Base-by-base conservation (phyloP, 2,329 filamentous ascomycete species). In the Aspergillus pseudoglaucus region DNA sequence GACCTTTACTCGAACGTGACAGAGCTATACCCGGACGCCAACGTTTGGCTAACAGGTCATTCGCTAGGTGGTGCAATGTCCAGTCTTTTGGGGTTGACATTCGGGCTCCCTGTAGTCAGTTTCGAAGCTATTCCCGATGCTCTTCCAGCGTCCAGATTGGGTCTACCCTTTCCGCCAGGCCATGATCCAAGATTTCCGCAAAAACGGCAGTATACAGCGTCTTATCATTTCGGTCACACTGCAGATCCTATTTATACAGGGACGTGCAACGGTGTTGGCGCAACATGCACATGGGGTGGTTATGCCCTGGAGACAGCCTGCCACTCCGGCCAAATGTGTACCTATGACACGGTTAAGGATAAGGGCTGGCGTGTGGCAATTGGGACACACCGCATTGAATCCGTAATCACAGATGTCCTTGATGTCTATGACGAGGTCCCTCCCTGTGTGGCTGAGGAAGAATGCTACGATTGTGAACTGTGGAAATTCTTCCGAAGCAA, bases 401-500 rank as follows among this genome's bases (percentile, higher is more conserved):
- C 81, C 25, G 90, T 96, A 41, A 96, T 98, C 60, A 80, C 83
- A 49, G 88, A 95, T 64, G 88, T 98, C 3, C 79, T 97, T 52
- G 78, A 85, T 60, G 84, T 83, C 58, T 97, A 97, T 61, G 86
- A 94, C 53, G 73, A 76, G 3, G 88, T 94, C 0, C 87, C 93
- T 0, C 73, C 80, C 55, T 97, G 93, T 68, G 79, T 79, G 46
- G 76, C 79, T 25, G 90, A 91, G 18, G 84, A 89, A 45, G 76
- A 83, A 54, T 97, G 93, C 64, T 82, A 87, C 37, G 93, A 98
- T 65, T 97, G 91, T 61, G 88, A 82, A 49, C 83, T 85, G 47
- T 97, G 93, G 93, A 94, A 95, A 61, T 95, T 90, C 75, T 94
- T 88, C 62, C 85, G 90, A 67, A 95, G 90, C 65, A 96, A 96